phyloP scores from a whole-genome alignment of 306 rosid genomes.

The Cotoneaster glaucophyllus region DNA sequence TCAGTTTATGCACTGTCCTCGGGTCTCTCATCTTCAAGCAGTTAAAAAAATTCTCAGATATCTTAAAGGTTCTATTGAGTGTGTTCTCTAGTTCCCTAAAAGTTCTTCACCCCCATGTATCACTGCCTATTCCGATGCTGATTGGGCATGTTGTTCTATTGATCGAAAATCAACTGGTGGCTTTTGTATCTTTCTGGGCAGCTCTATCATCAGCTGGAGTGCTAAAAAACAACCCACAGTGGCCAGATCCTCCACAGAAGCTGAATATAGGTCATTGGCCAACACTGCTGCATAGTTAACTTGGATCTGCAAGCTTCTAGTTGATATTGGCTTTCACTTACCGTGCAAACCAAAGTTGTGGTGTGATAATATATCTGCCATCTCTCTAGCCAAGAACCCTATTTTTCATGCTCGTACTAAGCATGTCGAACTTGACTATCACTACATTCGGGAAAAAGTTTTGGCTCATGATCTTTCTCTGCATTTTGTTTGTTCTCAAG shows the following conservation, averaged over 20 bases:
- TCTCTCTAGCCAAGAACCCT: not conserved
- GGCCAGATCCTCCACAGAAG: fast-evolving
- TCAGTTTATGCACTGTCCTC: not conserved
- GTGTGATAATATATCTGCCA: not conserved
- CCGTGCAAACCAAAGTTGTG: fast-evolving
- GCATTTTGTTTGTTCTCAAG: too few relatives aligned
- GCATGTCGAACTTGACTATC: not conserved
- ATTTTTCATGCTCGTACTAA: not conserved
- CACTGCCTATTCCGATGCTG: not conserved
- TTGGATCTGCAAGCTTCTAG: not conserved
- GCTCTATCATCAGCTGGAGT: not conserved
- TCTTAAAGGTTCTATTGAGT: not conserved
- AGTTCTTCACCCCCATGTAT: fast-evolving
- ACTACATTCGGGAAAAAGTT: not conserved
- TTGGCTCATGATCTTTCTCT: not conserved
- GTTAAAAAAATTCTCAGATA: not conserved
- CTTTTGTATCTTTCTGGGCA: not conserved
- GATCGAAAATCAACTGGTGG: fast-evolving
- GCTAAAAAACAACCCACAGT: not conserved
- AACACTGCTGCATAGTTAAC: not conserved
- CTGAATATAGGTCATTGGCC: not conserved
- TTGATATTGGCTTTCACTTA: not conserved
- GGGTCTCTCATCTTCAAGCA: fast-evolving
- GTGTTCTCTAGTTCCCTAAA: not conserved
- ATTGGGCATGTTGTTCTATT: not conserved